These are phyloP conservation scores for Yamadazyma siamensis DNA, from an alignment of 1,139 yeast genomes.

Conservation along the genomic window DNA sequence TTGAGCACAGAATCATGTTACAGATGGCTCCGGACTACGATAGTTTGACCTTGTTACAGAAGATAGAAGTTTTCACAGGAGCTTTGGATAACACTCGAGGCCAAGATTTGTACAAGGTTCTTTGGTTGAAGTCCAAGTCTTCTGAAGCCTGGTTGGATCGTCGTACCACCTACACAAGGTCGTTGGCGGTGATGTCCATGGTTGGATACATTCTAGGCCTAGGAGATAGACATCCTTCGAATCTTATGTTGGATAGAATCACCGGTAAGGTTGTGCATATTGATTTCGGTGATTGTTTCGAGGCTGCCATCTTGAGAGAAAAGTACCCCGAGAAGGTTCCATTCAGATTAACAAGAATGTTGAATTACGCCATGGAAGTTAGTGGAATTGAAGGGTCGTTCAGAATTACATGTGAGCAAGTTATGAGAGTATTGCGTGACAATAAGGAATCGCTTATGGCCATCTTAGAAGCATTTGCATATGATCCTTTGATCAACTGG, in stretches of 20 bases:
- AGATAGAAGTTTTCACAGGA: constrained; percentile 94
- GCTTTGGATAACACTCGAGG: constrained; percentile 96
- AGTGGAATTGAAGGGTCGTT: constrained; percentile 98
- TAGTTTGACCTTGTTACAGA: constrained; percentile 78
- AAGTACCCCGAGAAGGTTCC: constrained; percentile 99
- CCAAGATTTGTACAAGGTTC: constrained; percentile 89
- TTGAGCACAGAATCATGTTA: constrained; percentile 92
- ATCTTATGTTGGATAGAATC: constrained; percentile 87
- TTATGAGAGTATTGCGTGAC: constrained; percentile 89
- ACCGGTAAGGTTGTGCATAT: constrained; percentile 96
- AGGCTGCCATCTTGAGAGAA: constrained; percentile 93
- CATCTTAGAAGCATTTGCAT: constrained; percentile 95
- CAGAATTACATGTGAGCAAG: constrained; percentile 95
- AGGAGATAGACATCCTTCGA: constrained; percentile 98
- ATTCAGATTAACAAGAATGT: constrained; percentile 93
- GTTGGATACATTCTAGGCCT: constrained; percentile 93
- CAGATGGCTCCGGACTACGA: constrained; percentile 99
- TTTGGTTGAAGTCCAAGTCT: constrained; percentile 94
- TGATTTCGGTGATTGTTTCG: constrained; percentile 99
- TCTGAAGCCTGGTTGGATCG: constrained; percentile 98
- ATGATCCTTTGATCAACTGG: constrained; percentile 98
- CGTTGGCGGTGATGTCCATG: constrained; percentile 98
- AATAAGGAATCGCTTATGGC: constrained; percentile 98
- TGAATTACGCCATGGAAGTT: constrained; percentile 98
- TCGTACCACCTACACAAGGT: constrained; percentile 92